Percentiles rank a stretch among this genome's conserved stretches.
phyloP scores from a whole-genome alignment of 2,329 filamentous ascomycete genomes.

The Fusarium multiceps region DNA sequence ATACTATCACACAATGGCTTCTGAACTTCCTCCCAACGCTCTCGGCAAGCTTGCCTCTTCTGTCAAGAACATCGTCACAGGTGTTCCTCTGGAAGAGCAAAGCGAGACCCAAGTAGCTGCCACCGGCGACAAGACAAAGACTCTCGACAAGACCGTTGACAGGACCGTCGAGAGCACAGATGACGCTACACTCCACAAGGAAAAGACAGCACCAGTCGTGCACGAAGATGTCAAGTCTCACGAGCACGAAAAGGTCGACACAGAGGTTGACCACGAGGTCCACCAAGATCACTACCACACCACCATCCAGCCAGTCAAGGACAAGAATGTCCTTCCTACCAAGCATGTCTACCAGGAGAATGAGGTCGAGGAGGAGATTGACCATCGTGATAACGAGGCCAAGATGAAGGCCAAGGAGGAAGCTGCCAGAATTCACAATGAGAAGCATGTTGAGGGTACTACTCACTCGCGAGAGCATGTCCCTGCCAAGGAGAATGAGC shows the following conservation, averaged over 20 bases:
- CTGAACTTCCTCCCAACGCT: conserved; percentile 9
- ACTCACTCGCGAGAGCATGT: conserved; percentile 20
- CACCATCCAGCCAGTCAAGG: conserved; percentile 29
- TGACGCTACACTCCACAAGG: conserved; percentile 20
- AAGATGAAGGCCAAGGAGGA: conserved; percentile 26
- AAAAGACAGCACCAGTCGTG: conserved; percentile 19
- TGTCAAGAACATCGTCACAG: conserved; percentile 24
- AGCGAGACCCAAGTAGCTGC: conserved; percentile 4
- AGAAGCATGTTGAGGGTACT: conserved; percentile 23
- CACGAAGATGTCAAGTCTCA: conserved; percentile 34
- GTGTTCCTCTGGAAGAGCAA: not conserved
- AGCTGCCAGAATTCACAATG: conserved; percentile 17
- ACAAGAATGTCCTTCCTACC: conserved; percentile 25
- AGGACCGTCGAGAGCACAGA: conserved; percentile 22
- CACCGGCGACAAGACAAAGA: conserved; percentile 1
- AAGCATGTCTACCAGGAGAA: conserved; percentile 33
- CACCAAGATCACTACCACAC: conserved; percentile 32
- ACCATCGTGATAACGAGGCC: conserved; percentile 20
- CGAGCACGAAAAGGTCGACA: conserved; percentile 28
- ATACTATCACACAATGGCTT: conserved; percentile 3
- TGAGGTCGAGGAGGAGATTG: conserved; percentile 22
- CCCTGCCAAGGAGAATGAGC: conserved; percentile 20
- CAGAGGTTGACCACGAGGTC: conserved; percentile 23
- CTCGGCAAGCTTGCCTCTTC: conserved; percentile 19
- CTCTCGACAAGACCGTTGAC: conserved; percentile 14